A percentile compares a stretch with the other conserved stretches of the same genome.
Conservation (phyloP, 73 alveolate species). For the Paramecium tetraurelia region DNA sequence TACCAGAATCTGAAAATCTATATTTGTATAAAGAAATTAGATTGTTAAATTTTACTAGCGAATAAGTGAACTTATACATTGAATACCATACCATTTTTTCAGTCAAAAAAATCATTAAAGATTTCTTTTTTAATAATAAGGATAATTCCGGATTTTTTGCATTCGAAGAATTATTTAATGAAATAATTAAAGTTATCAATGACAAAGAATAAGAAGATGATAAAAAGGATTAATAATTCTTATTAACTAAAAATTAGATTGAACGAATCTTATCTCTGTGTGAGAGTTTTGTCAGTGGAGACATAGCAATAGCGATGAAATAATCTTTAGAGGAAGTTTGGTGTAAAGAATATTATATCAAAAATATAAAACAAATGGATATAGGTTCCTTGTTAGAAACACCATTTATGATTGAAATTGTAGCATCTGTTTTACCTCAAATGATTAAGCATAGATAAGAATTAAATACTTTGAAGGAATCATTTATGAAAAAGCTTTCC, state of each 20-base stretch:
- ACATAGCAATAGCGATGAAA: neutral
- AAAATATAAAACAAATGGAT: neutral
- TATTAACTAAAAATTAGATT: neutral
- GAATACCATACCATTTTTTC: neutral
- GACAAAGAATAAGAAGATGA: neutral
- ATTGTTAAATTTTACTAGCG: neutral
- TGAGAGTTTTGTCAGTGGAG: neutral
- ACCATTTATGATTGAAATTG: constrained; percentile 1
- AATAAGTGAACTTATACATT: neutral
- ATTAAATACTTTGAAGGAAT: neutral
- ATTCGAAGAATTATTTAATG: neutral
- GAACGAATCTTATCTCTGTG: neutral
- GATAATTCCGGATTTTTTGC: neutral
- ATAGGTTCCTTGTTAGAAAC: neutral
- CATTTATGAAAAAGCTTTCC: neutral
- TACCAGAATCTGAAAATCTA: neutral
- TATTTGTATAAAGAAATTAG: neutral
- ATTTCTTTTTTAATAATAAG: neutral
- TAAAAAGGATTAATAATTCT: neutral
- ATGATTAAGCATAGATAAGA: constrained; percentile 1
- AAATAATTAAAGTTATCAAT: neutral
- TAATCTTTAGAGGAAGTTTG: neutral
- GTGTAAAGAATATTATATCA: neutral
- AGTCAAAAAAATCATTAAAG: neutral
- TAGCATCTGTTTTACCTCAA: neutral